Evolutionary conservation across 2,329 filamentous ascomycete genomes (phyloP), one percentile per base, ranked within the genome.

Genomic region (Colletotrichum eremochloae): DNA sequence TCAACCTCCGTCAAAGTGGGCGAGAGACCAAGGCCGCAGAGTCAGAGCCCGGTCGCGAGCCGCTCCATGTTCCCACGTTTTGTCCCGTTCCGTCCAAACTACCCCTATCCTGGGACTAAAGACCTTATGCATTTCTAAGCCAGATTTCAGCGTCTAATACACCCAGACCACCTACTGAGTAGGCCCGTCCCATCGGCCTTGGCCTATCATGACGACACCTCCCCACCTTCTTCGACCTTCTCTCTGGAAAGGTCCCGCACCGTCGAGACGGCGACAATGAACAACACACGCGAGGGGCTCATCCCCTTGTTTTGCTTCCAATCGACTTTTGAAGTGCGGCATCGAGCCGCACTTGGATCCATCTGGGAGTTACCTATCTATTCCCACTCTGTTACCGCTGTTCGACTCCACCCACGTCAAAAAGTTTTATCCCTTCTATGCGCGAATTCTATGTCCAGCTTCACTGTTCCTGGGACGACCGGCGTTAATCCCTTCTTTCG

Each of bases 401-500:
- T 72, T 65, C 48, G 66, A 50, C 70, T 29, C 70, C 70, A 72
- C 70, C 48, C 40, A 24, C 15, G 48, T 56, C 44, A 20, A 46
- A 52, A 58, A 69, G 46, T 36, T 64, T 72, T 72, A 64, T 60
- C 36, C 36, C 61, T 15, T 44, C 33, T n/a, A 15, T 61, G 66
- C 66, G 66, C 36, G 53, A 38, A 58, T 69, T 48, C 57, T 29
- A 48, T 31, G 38, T 72, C 40, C 60, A 56, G 57, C 52, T 57
- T 70, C 42, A 40, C 24, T 44, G 53, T 72, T 69, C 53, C 60
- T 69, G 64, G 70, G 60, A 44, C 61, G 67, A 44, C 33, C 50
- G 70, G 70, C 70, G 70, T 72, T 72, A 72, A 60, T 56, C 24
- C 55, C 62, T 29, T 53, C 33, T 62, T 69, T 70, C 70, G 70